Evolutionary conservation across 306 rosid species (phyloP), one percentile per base, ranked within the genome.

Genomic region (Vachellia collinsii): DNA sequence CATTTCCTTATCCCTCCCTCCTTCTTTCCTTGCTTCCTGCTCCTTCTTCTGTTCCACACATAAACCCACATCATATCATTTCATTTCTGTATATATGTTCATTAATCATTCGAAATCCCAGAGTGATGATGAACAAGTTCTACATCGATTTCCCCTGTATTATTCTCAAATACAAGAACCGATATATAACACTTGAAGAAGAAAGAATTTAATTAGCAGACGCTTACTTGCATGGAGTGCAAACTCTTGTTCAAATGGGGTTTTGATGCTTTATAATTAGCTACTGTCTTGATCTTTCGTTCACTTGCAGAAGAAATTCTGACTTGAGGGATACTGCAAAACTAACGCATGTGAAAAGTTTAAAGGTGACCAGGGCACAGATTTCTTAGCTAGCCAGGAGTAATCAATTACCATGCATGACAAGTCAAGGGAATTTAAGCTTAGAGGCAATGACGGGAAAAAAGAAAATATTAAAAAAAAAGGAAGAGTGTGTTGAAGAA

Each of bases 221-320:
- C 51, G 75, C 90, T 86, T 88, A 88, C 89, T 84, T 88, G 87
- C 87, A 84, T 89, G 87, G 84, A 80, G 87, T 82, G 84, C 77
- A 83, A 64, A 63, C 56, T 62, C 77, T 74, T 77, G 74, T 62
- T 86, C 72, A n/a, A 74, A 39, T 81, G 69, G 80, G 86, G 84
- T 71, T 83, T 79, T 79, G 89, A 66, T 75, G 81, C n/a, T 80
- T 86, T 68, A 70, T 69, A 59, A 11, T 67, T 39, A 42, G 53
- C 6, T 29, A 29, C 34, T 29, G 14, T 72, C 11, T 41, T 9
- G 75, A 79, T 77, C 77, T 51, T 8, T 85, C 46, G 17, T 74
- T 74, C 81, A 82, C 74, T 77, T 59, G 73, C 75, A 81, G 76
- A 78, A 82, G 85, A 80, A 85, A 79, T 77, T 70, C 56, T 77